Conservation (phyloP, 2,329 filamentous ascomycete genomes). For the Setomelanomma holmii region DNA sequence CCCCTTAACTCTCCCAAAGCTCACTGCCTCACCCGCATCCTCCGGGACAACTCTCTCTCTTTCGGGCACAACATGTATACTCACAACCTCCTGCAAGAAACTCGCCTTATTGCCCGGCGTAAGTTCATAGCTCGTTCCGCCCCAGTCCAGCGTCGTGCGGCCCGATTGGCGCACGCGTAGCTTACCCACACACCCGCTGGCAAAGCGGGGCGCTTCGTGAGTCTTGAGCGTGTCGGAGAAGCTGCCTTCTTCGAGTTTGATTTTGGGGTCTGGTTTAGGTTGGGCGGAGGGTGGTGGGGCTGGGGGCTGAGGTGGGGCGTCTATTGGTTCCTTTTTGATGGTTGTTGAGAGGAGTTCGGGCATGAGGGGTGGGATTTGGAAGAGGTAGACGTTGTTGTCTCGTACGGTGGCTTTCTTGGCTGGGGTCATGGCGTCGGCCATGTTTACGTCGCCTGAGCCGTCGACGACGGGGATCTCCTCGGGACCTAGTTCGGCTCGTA, state of each 20-base stretch:
- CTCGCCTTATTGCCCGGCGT: constrained; percentile 62
- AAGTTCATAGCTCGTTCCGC: constrained; percentile 65
- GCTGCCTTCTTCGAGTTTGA: constrained; percentile 42
- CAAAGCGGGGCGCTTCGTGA: constrained; percentile 47
- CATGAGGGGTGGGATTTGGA: constrained; percentile 69
- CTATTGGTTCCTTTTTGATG: constrained; percentile 39
- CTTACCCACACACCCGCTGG: constrained; percentile 65
- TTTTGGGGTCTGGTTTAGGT: constrained; percentile 26
- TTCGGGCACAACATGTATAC: constrained; percentile 35
- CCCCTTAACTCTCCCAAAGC: constrained; percentile 68
- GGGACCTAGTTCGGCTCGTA: constrained; percentile 57
- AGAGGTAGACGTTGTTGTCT: constrained; percentile 66
- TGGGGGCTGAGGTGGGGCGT: constrained; percentile 12
- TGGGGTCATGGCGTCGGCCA: constrained; percentile 35
- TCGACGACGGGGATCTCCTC: constrained; percentile 41
- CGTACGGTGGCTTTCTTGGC: constrained; percentile 39
- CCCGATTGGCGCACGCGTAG: constrained; percentile 68
- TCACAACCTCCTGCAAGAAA: constrained; percentile 67
- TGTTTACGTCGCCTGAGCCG: constrained; percentile 51
- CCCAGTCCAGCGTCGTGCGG: constrained; percentile 68
- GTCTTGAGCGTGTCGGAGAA: constrained; percentile 24
- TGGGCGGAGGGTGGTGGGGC: constrained; percentile 13
- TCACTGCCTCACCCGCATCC: constrained; percentile 56
- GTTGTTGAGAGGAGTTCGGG: constrained; percentile 60
- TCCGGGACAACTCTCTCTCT: constrained; percentile 45